Conservation (phyloP, 1,139 yeast species). For the Kodamaea sp. region DNA sequence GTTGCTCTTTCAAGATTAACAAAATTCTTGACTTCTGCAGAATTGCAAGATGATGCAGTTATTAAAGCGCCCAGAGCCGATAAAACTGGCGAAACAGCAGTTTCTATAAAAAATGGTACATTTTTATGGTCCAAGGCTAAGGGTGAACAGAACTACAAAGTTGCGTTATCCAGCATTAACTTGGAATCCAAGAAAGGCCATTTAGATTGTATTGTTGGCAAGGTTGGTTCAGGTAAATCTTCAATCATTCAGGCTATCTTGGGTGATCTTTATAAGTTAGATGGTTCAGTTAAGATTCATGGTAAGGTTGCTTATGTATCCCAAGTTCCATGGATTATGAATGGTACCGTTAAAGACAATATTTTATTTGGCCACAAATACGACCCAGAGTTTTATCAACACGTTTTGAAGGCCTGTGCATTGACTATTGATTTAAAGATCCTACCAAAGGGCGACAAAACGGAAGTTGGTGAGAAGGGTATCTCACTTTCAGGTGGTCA, state of each 20-base stretch:
- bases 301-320: conserved; percentile 91
- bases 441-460: conserved; percentile 84
- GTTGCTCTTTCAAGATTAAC: conserved; percentile 82
- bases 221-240: conserved; percentile 92
- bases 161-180: conserved; percentile 73
- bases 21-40: conserved; percentile 71
- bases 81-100: conserved; percentile 66
- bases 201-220: conserved; percentile 85
- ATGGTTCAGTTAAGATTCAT: conserved; percentile 70
- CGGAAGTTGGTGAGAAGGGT: conserved; percentile 97
- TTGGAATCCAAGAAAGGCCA: conserved; percentile 76
- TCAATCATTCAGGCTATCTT: conserved; percentile 80
- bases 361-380: conserved; percentile 85
- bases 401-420: conserved; percentile 87
- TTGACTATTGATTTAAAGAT: conserved; percentile 70
- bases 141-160: conserved; percentile 58
- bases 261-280: conserved; percentile 81
- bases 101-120: conserved; percentile 70
- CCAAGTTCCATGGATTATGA: conserved; percentile 93
- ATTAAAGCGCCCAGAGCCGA: conserved; percentile 53
- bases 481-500: conserved; percentile 96
- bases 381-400: conserved; percentile 77
- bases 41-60: conserved; percentile 80
- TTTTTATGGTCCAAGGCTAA: conserved; percentile 88
- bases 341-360: conserved; percentile 87